Percentiles rank a stretch among this genome's conserved stretches.
These are phyloP conservation scores for Leptographium flavum DNA, from an alignment of 2,329 filamentous ascomycete species.

Conservation along the genomic window DNA sequence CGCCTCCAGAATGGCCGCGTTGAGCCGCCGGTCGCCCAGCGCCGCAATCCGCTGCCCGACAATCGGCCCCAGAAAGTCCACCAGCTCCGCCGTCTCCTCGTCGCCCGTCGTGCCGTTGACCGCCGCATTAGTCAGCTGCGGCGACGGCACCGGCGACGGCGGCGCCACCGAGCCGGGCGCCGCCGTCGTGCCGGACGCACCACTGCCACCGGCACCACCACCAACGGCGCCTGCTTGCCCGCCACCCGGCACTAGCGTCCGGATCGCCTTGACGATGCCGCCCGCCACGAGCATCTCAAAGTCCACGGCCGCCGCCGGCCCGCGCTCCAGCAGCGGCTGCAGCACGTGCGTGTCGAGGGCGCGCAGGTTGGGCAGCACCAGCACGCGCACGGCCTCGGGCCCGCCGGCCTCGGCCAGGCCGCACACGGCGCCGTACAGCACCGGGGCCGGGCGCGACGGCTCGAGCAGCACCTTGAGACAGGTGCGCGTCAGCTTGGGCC, in stretches of 20 bases:
- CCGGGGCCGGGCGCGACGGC: slow-evolving; percentile 63
- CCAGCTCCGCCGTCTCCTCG: slow-evolving; percentile 29
- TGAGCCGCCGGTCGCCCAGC: slow-evolving; percentile 31
- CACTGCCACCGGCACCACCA: slow-evolving; percentile 16
- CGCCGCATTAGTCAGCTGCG: neutral
- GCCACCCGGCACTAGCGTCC: slow-evolving; percentile 23
- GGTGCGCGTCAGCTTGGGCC: slow-evolving; percentile 79
- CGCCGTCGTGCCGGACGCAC: slow-evolving; percentile 22
- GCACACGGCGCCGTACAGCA: slow-evolving; percentile 78
- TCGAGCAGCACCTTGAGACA: slow-evolving; percentile 89
- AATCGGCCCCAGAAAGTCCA: slow-evolving; percentile 40
- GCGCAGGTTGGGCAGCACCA: slow-evolving; percentile 41
- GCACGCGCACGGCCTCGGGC: slow-evolving; percentile 39
- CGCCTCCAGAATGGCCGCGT: slow-evolving; percentile 39
- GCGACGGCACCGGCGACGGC: neutral
- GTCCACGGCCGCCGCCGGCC: slow-evolving; percentile 26
- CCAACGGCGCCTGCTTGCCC: slow-evolving; percentile 7
- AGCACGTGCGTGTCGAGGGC: slow-evolving; percentile 39
- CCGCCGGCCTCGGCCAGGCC: slow-evolving; percentile 69
- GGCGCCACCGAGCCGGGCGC: slow-evolving; percentile 6
- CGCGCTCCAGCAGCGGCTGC: slow-evolving; percentile 36
- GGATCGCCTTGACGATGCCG: slow-evolving; percentile 39
- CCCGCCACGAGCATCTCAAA: slow-evolving; percentile 38
- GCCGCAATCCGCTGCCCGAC: slow-evolving; percentile 34
- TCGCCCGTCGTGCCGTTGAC: slow-evolving; percentile 12